Evolutionary conservation across 345 rosid genomes (phyloP).

Genomic region (Angophora floribunda): DNA sequence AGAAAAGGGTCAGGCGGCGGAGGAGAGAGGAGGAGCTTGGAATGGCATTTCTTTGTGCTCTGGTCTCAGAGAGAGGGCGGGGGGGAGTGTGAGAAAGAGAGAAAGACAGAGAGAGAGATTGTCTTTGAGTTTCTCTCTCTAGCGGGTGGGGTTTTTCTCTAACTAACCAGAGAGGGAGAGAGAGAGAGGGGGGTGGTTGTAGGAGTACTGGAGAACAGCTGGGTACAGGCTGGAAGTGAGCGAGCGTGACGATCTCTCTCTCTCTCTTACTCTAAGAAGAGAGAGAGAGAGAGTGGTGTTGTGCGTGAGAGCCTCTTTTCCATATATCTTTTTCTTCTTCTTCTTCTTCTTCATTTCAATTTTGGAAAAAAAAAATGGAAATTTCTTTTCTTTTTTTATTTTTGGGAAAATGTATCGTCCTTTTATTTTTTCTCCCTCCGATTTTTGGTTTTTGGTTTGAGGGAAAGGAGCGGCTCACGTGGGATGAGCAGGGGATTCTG

Average conservation of each 20-base stretch:
- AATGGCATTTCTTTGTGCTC: background rate
- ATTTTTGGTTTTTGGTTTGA: background rate
- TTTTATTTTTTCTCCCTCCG: fast-evolving
- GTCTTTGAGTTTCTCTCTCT: background rate
- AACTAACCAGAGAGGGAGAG: background rate
- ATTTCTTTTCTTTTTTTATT: background rate
- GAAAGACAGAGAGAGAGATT: background rate
- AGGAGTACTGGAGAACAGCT: background rate
- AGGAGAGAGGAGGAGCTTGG: background rate
- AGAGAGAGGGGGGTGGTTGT: background rate
- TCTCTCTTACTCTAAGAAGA: background rate
- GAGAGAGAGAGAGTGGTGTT: no score
- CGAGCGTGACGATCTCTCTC: background rate
- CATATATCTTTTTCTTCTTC: background rate
- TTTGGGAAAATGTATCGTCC: background rate
- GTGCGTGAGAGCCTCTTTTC: no score
- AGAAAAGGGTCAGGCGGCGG: background rate
- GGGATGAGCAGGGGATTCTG: background rate
- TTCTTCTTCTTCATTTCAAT: background rate
- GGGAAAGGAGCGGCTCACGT: background rate
- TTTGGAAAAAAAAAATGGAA: background rate
- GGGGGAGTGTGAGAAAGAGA: background rate
- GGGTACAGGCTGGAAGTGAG: background rate
- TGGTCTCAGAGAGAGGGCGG: background rate
- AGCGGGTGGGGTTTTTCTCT: background rate